These are phyloP conservation scores for Starmerella sp. DNA, from an alignment of 805 yeast species.

Conservation along the genomic window DNA sequence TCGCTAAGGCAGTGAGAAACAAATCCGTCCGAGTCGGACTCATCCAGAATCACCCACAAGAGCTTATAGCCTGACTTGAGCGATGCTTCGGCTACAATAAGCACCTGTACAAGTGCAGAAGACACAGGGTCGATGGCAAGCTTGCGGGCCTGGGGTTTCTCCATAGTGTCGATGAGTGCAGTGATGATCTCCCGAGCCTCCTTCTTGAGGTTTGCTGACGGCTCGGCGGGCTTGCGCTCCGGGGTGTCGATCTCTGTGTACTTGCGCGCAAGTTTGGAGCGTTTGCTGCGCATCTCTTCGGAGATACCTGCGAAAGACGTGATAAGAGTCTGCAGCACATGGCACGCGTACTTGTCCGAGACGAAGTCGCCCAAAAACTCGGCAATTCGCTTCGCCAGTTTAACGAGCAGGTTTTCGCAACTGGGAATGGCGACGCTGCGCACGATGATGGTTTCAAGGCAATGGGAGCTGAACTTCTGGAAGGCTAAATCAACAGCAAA, in stretches of 20 bases:
- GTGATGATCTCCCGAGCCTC: constrained; percentile 31
- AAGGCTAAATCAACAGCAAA: constrained; percentile 64
- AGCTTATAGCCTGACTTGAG: constrained; percentile 12
- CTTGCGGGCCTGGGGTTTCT: constrained; percentile 49
- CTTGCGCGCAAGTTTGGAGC: constrained; percentile 76
- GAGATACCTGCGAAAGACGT: constrained; percentile 69
- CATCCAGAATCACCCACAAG: constrained; percentile 10
- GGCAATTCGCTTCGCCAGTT: constrained; percentile 55
- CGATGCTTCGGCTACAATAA: constrained; percentile 15
- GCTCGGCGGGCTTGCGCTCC: constrained; percentile 43
- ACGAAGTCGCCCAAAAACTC: constrained; percentile 52
- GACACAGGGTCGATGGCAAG: constrained; percentile 68
- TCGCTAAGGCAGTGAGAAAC: constrained; percentile 76
- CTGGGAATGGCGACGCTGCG: constrained; percentile 65
- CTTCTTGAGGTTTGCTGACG: constrained; percentile 4
- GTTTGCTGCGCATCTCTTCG: constrained; percentile 70
- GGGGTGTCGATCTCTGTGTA: constrained; percentile 40
- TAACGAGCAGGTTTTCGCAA: constrained; percentile 50
- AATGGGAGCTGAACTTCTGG: constrained; percentile 90
- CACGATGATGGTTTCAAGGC: constrained; percentile 72
- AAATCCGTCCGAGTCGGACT: constrained; percentile 46
- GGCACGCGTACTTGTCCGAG: constrained; percentile 75
- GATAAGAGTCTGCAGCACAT: constrained; percentile 63
- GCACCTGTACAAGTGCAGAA: constrained; percentile 57
- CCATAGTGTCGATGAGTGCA: constrained; percentile 25